Percentiles rank a stretch among this genome's conserved stretches.
Conservation (phyloP, 441 rosid species). For the Mallotus japonicus region DNA sequence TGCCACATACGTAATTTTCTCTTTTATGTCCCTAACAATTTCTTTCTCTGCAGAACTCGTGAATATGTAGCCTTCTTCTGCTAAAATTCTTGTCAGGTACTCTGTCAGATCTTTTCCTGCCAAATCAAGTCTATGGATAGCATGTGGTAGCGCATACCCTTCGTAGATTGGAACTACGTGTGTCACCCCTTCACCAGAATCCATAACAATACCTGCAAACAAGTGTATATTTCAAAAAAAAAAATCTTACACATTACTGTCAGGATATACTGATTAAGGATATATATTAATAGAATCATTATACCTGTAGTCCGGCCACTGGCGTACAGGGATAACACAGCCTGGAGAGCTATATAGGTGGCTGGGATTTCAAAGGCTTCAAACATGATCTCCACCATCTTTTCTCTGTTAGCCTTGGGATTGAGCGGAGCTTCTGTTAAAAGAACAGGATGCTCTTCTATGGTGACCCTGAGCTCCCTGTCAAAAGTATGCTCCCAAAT, state of each 20-base stretch:
- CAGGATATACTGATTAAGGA: neutral
- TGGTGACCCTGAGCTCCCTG: conserved; percentile 19
- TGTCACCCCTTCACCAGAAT: conserved; percentile 27
- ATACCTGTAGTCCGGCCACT: conserved; percentile 28
- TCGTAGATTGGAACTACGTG: conserved; percentile 6
- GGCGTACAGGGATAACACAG: conserved; percentile 30
- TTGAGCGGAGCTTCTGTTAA: conserved; percentile 24
- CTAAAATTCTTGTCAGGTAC: conserved; percentile 20
- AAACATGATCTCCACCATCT: conserved; percentile 27
- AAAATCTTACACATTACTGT: neutral
- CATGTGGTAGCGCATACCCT: neutral
- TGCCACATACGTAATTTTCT: conserved; percentile 16
- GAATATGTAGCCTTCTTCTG: conserved; percentile 19
- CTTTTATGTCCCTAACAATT: conserved; percentile 21
- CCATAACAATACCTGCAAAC: conserved; percentile 23
- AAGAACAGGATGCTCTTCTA: conserved; percentile 24
- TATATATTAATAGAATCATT: neutral
- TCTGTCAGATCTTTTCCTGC: conserved; percentile 25
- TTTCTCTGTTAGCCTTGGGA: conserved; percentile 20
- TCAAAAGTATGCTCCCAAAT: conserved; percentile 16
- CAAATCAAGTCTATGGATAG: conserved; percentile 20
- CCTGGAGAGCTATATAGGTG: conserved; percentile 27
- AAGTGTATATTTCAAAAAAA: neutral
- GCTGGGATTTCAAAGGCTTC: conserved; percentile 27
- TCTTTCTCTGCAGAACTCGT: conserved; percentile 18